Percentiles rank a stretch among this genome's conserved stretches.
Evolutionary conservation across 148 eudicot genomes (phyloP).

Genomic region (Cornus suecica): DNA sequence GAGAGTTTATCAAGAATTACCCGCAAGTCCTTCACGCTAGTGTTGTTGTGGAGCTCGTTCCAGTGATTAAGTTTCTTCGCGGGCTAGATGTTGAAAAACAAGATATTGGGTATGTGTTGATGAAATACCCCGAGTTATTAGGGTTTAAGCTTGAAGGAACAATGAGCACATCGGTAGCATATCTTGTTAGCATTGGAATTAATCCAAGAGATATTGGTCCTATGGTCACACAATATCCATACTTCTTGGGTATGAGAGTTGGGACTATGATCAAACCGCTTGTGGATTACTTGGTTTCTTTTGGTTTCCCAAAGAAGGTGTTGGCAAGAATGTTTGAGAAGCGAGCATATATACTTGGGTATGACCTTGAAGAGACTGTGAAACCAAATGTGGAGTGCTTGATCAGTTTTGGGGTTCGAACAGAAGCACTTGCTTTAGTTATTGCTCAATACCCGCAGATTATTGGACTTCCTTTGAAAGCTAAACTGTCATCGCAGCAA

Average conservation of each 20-base stretch:
- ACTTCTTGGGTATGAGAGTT: slow-evolving; percentile 88
- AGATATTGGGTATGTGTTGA: slow-evolving; percentile 85
- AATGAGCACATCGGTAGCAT: slow-evolving; percentile 92
- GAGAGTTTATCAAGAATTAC: slow-evolving; percentile 82
- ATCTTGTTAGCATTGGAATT: slow-evolving; percentile 90
- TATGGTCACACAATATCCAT: slow-evolving; percentile 90
- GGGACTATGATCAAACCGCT: slow-evolving; percentile 94
- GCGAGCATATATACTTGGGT: slow-evolving; percentile 76
- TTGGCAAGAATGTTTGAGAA: slow-evolving; percentile 87
- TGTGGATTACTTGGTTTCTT: slow-evolving; percentile 71
- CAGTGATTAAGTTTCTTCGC: slow-evolving; percentile 74
- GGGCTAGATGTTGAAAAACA: slow-evolving; percentile 89
- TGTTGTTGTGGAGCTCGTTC: slow-evolving; percentile 90
- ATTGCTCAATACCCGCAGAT: slow-evolving; percentile 86
- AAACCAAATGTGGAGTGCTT: slow-evolving; percentile 86
- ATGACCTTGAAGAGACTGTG: slow-evolving; percentile 75
- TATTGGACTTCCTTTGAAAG: slow-evolving; percentile 88
- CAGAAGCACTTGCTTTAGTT: slow-evolving; percentile 53
- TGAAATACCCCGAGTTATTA: slow-evolving; percentile 80
- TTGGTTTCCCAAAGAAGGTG: slow-evolving; percentile 85
- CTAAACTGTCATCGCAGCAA: slow-evolving; percentile 79
- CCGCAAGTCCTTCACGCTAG: slow-evolving; percentile 86
- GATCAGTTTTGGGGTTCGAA: slow-evolving; percentile 71
- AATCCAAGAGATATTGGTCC: slow-evolving; percentile 92
- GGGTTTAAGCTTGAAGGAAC: slow-evolving; percentile 97